A percentile compares a stretch with the other conserved stretches of the same genome.
phyloP scores from a whole-genome alignment of 768 basidiomycete genomes.

The Dictyophora rubrovolvata region DNA sequence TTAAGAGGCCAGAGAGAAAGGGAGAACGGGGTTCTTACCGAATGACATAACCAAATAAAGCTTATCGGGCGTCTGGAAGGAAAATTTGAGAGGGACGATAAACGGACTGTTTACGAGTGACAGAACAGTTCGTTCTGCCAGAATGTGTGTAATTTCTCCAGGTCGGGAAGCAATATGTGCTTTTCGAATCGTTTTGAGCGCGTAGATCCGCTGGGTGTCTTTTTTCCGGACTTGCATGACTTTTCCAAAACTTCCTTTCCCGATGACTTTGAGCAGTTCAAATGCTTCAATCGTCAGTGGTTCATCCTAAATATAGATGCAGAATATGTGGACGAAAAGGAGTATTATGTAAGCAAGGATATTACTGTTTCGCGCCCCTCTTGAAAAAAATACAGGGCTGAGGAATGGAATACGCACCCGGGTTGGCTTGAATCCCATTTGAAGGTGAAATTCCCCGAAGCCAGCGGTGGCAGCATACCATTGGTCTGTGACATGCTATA shows the following conservation, averaged over 20 bases:
- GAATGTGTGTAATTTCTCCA: constrained; percentile 95
- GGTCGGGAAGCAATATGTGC: constrained; percentile 94
- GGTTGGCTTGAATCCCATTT: constrained; percentile 86
- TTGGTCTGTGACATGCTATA: constrained; percentile 76
- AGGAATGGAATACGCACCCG: constrained; percentile 28
- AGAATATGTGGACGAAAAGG: background rate
- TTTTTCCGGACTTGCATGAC: constrained; percentile 99
- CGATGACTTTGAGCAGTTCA: constrained; percentile 94
- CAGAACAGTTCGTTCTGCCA: constrained; percentile 93
- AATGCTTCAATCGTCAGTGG: constrained; percentile 92
- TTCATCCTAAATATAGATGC: constrained; percentile 30
- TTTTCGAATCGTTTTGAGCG: constrained; percentile 96
- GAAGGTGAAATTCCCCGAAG: constrained; percentile 87
- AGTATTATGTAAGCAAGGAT: background rate
- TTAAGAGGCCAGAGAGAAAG: background rate
- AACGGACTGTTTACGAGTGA: constrained; percentile 98
- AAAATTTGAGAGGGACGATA: constrained; percentile 98
- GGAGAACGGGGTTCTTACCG: constrained; percentile 34
- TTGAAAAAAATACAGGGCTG: background rate
- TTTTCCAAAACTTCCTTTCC: constrained; percentile 96
- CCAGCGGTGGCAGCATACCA: constrained; percentile 82
- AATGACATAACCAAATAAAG: constrained; percentile 97
- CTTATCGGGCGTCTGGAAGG: constrained; percentile 97
- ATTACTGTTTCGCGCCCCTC: background rate
- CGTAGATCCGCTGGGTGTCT: constrained; percentile 95